phyloP scores from a whole-genome alignment of 1,139 yeast species.

The Taiozyma sp. region DNA sequence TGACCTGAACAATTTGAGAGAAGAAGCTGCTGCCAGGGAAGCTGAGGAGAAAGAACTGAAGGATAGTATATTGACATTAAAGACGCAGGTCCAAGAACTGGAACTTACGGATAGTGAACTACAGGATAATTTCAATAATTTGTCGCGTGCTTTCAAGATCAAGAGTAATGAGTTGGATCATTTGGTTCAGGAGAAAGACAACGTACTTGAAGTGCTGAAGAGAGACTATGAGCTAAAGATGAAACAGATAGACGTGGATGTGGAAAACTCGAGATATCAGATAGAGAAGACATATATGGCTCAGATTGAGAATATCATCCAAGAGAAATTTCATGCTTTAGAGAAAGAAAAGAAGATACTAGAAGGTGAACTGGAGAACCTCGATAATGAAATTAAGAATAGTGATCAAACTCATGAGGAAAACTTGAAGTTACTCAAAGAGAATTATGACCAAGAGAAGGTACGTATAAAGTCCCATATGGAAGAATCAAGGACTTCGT shows the following conservation, averaged over 20 bases:
- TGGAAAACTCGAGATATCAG: conserved; percentile 33
- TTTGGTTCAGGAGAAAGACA: conserved; percentile 27
- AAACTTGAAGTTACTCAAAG: conserved; percentile 19
- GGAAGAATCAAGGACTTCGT: conserved; percentile 10
- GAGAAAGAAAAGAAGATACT: conserved; percentile 26
- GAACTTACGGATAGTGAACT: conserved; percentile 34
- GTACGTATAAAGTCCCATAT: conserved; percentile 13
- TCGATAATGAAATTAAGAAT: conserved; percentile 22
- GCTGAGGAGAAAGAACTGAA: conserved; percentile 23
- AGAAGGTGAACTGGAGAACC: conserved; percentile 18
- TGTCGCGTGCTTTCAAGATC: conserved; percentile 26
- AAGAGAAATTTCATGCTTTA: conserved; percentile 27
- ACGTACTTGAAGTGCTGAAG: conserved; percentile 32
- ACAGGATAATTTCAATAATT: conserved; percentile 9
- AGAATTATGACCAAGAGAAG: conserved; percentile 15
- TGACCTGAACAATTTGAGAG: conserved; percentile 8
- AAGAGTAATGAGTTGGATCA: conserved; percentile 39
- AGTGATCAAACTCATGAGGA: conserved; percentile 22
- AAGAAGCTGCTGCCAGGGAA: conserved; percentile 5
- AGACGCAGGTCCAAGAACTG: conserved; percentile 36
- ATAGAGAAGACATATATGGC: conserved; percentile 33
- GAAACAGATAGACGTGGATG: conserved; percentile 32
- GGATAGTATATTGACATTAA: conserved; percentile 29
- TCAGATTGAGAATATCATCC: conserved; percentile 35
- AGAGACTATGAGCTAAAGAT: conserved; percentile 33